phyloP scores from a whole-genome alignment of 2,329 filamentous ascomycete genomes.

The Penicillium sp. region DNA sequence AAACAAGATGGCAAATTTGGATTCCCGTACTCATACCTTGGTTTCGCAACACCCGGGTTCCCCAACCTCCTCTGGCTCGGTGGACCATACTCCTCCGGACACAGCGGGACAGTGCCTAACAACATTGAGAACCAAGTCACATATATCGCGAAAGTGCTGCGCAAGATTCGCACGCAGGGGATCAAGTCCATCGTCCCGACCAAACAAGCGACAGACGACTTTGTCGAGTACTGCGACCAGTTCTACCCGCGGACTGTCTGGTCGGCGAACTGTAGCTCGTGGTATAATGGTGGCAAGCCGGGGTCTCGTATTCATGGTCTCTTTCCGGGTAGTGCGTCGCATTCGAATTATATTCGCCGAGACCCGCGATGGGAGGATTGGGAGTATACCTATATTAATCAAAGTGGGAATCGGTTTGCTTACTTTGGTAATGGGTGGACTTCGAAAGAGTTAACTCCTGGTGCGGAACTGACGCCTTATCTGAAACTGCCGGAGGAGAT shows the following conservation, averaged over 20 bases:
- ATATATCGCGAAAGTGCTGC: slow-evolving; percentile 64
- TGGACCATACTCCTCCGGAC: slow-evolving; percentile 59
- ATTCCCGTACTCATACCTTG: slow-evolving; percentile 67
- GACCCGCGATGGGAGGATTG: slow-evolving; percentile 60
- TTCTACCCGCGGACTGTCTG: slow-evolving; percentile 52
- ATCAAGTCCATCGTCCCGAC: slow-evolving; percentile 61
- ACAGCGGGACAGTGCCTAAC: slow-evolving; percentile 65
- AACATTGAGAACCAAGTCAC: slow-evolving; percentile 64
- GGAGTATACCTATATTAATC: slow-evolving; percentile 50
- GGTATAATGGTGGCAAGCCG: slow-evolving; percentile 66
- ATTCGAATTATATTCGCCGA: slow-evolving; percentile 57
- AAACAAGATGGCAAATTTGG: slow-evolving; percentile 53
- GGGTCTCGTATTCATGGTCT: slow-evolving; percentile 64
- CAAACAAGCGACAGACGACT: slow-evolving; percentile 59
- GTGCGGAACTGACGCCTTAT: slow-evolving; percentile 63
- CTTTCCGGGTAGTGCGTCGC: slow-evolving; percentile 66
- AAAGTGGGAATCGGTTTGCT: slow-evolving; percentile 42
- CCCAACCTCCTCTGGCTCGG: slow-evolving; percentile 66
- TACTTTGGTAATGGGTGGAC: slow-evolving; percentile 70
- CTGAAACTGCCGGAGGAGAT: slow-evolving; percentile 55
- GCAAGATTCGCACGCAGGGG: slow-evolving; percentile 64
- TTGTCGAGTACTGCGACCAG: slow-evolving; percentile 42
- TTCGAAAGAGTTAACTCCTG: slow-evolving; percentile 53
- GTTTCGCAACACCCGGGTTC: slow-evolving; percentile 61
- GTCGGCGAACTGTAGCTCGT: slow-evolving; percentile 59